Evolutionary conservation across 306 rosid genomes (phyloP).

Genomic region (Acacia crassicarpa): DNA sequence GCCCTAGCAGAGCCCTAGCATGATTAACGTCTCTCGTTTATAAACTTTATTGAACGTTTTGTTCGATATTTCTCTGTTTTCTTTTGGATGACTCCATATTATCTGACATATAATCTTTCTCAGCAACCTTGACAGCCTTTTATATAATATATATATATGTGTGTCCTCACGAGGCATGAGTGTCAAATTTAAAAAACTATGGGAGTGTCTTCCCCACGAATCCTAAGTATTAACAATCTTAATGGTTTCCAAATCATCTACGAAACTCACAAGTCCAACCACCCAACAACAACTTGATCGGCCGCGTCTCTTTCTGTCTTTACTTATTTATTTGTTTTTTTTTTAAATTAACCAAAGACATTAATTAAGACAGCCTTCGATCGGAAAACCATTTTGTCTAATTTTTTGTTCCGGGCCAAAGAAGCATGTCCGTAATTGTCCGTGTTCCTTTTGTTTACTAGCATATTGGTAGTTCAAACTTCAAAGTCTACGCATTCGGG

Average conservation of each 20-base stretch:
- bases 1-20: too few species aligned
- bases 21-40: too few species aligned
- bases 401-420: neutral
- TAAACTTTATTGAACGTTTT: too few species aligned
- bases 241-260: slow-evolving; percentile 23
- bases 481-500: neutral
- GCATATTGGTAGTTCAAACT: neutral
- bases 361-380: neutral
- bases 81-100: too few species aligned
- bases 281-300: slow-evolving; percentile 15
- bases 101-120: too few species aligned
- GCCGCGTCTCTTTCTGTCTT: neutral
- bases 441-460: neutral
- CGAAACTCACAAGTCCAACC: slow-evolving; percentile 21
- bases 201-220: neutral
- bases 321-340: neutral
- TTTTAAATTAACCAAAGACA: neutral
- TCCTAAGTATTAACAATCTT: neutral
- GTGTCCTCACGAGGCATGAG: too few species aligned
- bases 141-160: too few species aligned
- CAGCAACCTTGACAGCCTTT: too few species aligned
- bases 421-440: neutral
- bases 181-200: neutral
- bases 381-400: neutral
- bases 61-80: too few species aligned